Conservation (phyloP, 371 early-diverging fungal genomes). For the Cokeromyces recurvatus region DNA sequence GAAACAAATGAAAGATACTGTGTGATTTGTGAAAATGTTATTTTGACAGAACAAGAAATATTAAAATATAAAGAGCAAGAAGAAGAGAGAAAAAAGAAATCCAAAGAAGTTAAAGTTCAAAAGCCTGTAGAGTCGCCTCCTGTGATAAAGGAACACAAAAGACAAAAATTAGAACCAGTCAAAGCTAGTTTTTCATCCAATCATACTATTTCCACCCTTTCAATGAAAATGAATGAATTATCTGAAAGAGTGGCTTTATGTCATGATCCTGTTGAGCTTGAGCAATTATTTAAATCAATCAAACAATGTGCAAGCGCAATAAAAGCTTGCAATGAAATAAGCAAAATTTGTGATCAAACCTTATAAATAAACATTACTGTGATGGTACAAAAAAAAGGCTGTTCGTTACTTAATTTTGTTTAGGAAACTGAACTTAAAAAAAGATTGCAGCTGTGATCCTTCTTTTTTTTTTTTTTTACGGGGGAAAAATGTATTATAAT, state of each 20-base stretch:
- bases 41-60: constrained; percentile 23
- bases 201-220: constrained; percentile 3
- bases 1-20: constrained; percentile 56
- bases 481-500: too few relatives aligned
- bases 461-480: too few relatives aligned
- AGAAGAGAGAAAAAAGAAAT: not conserved
- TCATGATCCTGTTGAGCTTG: constrained; percentile 20
- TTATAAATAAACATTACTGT: too few relatives aligned
- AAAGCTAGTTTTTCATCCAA: not conserved
- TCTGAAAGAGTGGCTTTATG: constrained; percentile 9
- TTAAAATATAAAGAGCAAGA: not conserved
- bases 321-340: constrained; percentile 21
- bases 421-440: too few relatives aligned
- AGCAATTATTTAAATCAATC: constrained; percentile 25
- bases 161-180: constrained; percentile 9
- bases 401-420: too few relatives aligned
- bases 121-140: constrained; percentile 1
- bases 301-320: constrained; percentile 28
- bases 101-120: not conserved
- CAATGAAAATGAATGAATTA: constrained; percentile 17
- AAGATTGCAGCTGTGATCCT: too few relatives aligned
- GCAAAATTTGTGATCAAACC: constrained; percentile 2
- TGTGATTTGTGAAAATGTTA: constrained; percentile 58
- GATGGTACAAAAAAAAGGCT: too few relatives aligned
- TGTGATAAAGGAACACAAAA: not conserved